phyloP scores from a whole-genome alignment of 2,329 filamentous ascomycete species.

The Ambrosiella cleistominuta region DNA sequence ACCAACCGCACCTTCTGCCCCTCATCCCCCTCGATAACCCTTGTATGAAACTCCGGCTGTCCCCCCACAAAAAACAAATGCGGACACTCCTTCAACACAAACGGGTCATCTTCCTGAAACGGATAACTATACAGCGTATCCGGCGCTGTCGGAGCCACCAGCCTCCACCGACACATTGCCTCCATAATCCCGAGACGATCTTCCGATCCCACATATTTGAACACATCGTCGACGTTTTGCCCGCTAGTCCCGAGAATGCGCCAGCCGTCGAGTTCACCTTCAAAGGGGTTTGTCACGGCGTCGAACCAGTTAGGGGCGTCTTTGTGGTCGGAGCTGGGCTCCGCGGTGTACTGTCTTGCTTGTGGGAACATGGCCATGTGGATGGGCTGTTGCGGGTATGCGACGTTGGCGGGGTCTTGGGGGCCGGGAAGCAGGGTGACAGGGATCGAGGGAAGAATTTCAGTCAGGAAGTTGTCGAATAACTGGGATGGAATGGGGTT shows the following conservation, averaged over 20 bases:
- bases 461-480: slow-evolving; percentile 66
- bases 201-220: slow-evolving; percentile 70
- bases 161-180: slow-evolving; percentile 80
- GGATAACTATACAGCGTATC: slow-evolving; percentile 95
- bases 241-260: slow-evolving; percentile 71
- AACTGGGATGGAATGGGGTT: slow-evolving; percentile 71
- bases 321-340: slow-evolving; percentile 19
- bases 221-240: slow-evolving; percentile 85
- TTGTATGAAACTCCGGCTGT: slow-evolving; percentile 61
- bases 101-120: slow-evolving; percentile 84
- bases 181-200: slow-evolving; percentile 82
- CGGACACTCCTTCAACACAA: slow-evolving; percentile 69
- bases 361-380: slow-evolving; percentile 81
- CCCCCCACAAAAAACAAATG: slow-evolving; percentile 85
- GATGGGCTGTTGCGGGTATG: slow-evolving; percentile 81
- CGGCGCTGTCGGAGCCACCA: slow-evolving; percentile 79
- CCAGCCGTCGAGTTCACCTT: slow-evolving; percentile 81
- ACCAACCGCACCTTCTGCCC: slow-evolving; percentile 61
- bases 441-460: slow-evolving; percentile 69
- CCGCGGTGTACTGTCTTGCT: slow-evolving; percentile 47
- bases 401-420: slow-evolving; percentile 72
- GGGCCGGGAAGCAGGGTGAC: slow-evolving; percentile 76
- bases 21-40: slow-evolving; percentile 45
- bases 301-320: slow-evolving; percentile 59
- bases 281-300: slow-evolving; percentile 81